Base-by-base conservation (phyloP, 1,139 yeast genomes). In the Starmera stellimalicola region DNA sequence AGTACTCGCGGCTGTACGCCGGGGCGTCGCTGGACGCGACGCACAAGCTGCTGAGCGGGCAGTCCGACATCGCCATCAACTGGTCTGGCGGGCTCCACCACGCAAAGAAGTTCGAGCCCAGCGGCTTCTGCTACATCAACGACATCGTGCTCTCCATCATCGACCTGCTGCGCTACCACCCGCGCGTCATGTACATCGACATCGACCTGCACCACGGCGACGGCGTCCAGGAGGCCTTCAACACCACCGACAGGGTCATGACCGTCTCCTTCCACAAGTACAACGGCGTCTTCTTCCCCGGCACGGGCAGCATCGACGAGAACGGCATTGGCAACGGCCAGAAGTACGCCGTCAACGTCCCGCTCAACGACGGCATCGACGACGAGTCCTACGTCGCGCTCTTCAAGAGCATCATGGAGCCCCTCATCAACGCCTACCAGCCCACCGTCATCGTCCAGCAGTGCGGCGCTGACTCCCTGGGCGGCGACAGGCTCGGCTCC, bases 61-160 rank as follows among this genome's bases (percentile, higher is more conserved):
- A 84, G 60, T 78, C 94, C 35, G 98, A 91, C 54, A 84, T 91
- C 37, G 98, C 98, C 24, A 85, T 91, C 45, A 91, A 91, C 57
- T 91, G 95, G 91, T 80, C 94, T 12, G 98, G 98, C 29, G 98
- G 98, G 1, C 65, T 91, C 31, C 98, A 91, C 57, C 98, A 91
- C 55, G 97, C 98, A 7, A 91, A 91, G 52, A 91, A 91, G 56
- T 78, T 73, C 37, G 95, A 84, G 51, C 95, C 97, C 3, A 76
- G 88, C 27, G 98, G 98, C 16, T 91, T 91, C 51, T 91, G 98
- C 55, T 91, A 88, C 52, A 83, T 87, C 33, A 91, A 91, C 56
- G 98, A 91, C 57, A 91, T 91, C 45, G 98, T 88, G 1, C 62
- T 91, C 38, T 85, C 94, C 24, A 84, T 88, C 26, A 60, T 91